Evolutionary conservation across 2,329 filamentous ascomycete genomes (phyloP), one percentile per base, ranked within the genome.

Genomic region (Rhinocladiella mackenziei): DNA sequence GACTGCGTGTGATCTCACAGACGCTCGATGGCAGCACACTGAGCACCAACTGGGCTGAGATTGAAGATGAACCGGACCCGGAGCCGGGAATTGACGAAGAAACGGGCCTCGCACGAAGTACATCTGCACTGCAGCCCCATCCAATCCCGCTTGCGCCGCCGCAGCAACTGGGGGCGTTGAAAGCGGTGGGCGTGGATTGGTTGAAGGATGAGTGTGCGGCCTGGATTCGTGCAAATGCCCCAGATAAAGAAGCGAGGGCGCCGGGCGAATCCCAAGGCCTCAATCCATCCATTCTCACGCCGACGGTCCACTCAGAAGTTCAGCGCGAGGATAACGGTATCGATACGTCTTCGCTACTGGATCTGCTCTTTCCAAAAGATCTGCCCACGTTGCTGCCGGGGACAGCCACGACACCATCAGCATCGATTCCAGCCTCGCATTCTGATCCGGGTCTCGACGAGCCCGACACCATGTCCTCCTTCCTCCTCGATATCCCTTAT

Each of bases 101-200:
- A 30, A 49, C 42, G n/a, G 51, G 51, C 13, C 39, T 49, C 0
- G 48, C 50, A 4, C 33, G 50, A 15, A 53, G 50, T 37, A 53
- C 46, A 7, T 53, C 50, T 5, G 50, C 50, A 5, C 34, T 53
- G 23, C 31, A 50, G 17, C 52, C 45, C 13, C 50, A 48, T 35
- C 51, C 48, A 3, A 55, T 52, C 20, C 45, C 48, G 4, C 43
- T 49, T 4, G 40, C 39, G 11, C 48, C 45, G 14, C 54, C 41
- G 1, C 49, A 50, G 37, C 49, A 52, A 26, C 13, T 43, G 23
- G 53, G 48, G 3, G 34, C 32, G 3, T 45, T 58, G 46, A 56
- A 54, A 31, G 46, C 53, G 15, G 45, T 58, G 6, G 54, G 53
- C n/a, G 48, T 53, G n/a, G 50, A 56, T 17, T 58, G 56, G 56